A percentile compares a stretch with the other conserved stretches of the same genome.
Conservation (phyloP, 2,329 filamentous ascomycete genomes). For the Xenoacremonium recifei region DNA sequence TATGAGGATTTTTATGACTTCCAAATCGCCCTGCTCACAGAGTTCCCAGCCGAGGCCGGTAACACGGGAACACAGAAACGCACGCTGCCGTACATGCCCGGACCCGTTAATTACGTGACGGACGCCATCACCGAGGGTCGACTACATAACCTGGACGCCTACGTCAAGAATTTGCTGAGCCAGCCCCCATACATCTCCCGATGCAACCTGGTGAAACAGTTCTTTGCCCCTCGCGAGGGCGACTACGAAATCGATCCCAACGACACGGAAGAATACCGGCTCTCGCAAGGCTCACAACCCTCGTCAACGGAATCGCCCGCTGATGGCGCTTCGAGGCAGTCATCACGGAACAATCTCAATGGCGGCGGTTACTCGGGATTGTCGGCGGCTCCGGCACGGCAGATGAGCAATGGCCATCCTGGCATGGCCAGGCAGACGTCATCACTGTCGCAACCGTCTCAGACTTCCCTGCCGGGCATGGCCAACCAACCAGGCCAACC, state of each 20-base stretch:
- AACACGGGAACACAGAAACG: slow-evolving; percentile 77
- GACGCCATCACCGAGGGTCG: slow-evolving; percentile 94
- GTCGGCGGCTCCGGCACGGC: slow-evolving; percentile 46
- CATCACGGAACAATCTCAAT: slow-evolving; percentile 63
- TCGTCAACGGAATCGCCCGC: slow-evolving; percentile 63
- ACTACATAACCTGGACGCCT: slow-evolving; percentile 89
- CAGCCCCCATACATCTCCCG: slow-evolving; percentile 83
- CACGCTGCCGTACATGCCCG: slow-evolving; percentile 94
- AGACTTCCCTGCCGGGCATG: slow-evolving; percentile 48
- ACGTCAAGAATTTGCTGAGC: slow-evolving; percentile 85
- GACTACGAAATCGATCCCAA: slow-evolving; percentile 89
- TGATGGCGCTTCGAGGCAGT: slow-evolving; percentile 61
- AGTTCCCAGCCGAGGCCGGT: slow-evolving; percentile 89
- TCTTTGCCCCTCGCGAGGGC: slow-evolving; percentile 85
- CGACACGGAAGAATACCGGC: slow-evolving; percentile 67
- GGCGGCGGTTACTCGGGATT: slow-evolving; percentile 53
- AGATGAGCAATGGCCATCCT: slow-evolving; percentile 33
- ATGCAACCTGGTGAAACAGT: slow-evolving; percentile 80
- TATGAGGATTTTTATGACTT: slow-evolving; percentile 99
- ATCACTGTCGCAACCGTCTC: slow-evolving; percentile 38
- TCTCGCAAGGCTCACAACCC: slow-evolving; percentile 68
- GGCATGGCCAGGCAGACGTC: slow-evolving; percentile 23
- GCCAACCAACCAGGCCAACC: slow-evolving; percentile 34
- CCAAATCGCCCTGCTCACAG: slow-evolving; percentile 90
- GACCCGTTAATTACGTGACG: slow-evolving; percentile 96